Base-by-base conservation (phyloP, 495 filamentous ascomycete species). In the Neurospora tetrasperma region DNA sequence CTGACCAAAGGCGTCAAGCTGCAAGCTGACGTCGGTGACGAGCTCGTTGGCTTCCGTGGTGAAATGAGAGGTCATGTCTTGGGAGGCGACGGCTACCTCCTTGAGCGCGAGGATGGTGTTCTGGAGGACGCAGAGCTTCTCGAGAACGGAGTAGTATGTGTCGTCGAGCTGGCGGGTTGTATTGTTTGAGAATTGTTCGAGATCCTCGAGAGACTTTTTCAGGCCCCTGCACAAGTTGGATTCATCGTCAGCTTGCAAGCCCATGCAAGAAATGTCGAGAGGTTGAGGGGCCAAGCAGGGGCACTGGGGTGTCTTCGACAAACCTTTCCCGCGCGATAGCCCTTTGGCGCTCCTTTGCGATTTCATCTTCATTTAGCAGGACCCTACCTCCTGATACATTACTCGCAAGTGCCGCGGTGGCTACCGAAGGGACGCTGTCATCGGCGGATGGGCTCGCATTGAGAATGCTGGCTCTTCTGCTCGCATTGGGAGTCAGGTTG, bases 131-230 rank as follows among this genome's bases (percentile, higher is more conserved):
- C 88, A 86, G 41, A 95, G 84, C 73, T 92, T 95, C 78, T 95
- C 91, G 18, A 96, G 85, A 6, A 98, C 85, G 5, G 91, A 89
- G 76, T 94, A 94, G 82, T 97, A 97, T 0, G 91, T 94, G 75
- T 92, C 91, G 77, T 97, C 93, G n/a, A 98, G 86, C 62, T 88
- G 88, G 74, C 88, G 87, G 23, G 90, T 96, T 4, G 89, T 89
- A 43, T 86, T 86, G 54, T 80, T 84, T 10, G 85, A 84, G 72
- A 84, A 83, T 12, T 75, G 77, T 35, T 81, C 82, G 18, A 89
- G 78, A 38, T 83, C 79, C 62, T 76, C 62, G 20, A 88, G 76
- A 0, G 84, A 82, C 71, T 81, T 80, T 72, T 78, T 80, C 12
- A 87, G 72, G 43, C 79, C 82, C 72, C 85, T 86, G 69, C 27